Evolutionary conservation across 805 yeast genomes (phyloP).

Genomic region (Blastobotrys terrestris): DNA sequence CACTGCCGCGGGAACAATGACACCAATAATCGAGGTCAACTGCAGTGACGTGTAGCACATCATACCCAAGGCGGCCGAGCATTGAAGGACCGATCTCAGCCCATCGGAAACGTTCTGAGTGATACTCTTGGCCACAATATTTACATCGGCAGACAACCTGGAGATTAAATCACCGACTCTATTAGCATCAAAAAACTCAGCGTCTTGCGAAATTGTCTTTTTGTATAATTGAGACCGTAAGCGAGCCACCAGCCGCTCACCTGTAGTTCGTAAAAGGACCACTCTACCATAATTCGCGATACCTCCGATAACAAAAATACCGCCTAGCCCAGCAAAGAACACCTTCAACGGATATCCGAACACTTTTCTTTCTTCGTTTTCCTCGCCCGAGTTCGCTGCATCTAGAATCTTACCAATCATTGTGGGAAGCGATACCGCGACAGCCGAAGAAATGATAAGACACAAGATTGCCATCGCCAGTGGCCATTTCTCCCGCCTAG

Average conservation of each 20-base stretch:
- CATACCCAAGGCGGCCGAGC: constrained; percentile 83
- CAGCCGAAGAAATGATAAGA: constrained; percentile 64
- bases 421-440: constrained; percentile 75
- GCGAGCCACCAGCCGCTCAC: constrained; percentile 83
- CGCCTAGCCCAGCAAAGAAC: constrained; percentile 57
- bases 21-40: constrained; percentile 71
- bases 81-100: constrained; percentile 74
- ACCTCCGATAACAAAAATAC: constrained; percentile 67
- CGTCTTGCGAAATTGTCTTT: constrained; percentile 76
- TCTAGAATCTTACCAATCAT: constrained; percentile 85
- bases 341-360: constrained; percentile 57
- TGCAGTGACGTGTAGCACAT: constrained; percentile 84
- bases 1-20: constrained; percentile 78
- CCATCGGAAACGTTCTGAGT: constrained; percentile 92
- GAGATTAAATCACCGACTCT: constrained; percentile 90
- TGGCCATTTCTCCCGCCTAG: constrained; percentile 50
- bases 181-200: constrained; percentile 82
- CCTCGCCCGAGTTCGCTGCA: constrained; percentile 41
- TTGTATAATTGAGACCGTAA: constrained; percentile 70
- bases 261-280: constrained; percentile 67
- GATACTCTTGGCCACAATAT: constrained; percentile 76
- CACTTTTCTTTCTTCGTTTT: constrained; percentile 31
- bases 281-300: constrained; percentile 75
- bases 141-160: constrained; percentile 80
- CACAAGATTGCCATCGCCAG: constrained; percentile 57